phyloP scores from a whole-genome alignment of 2,329 filamentous ascomycete genomes.

The Aspergillus neoniger region DNA sequence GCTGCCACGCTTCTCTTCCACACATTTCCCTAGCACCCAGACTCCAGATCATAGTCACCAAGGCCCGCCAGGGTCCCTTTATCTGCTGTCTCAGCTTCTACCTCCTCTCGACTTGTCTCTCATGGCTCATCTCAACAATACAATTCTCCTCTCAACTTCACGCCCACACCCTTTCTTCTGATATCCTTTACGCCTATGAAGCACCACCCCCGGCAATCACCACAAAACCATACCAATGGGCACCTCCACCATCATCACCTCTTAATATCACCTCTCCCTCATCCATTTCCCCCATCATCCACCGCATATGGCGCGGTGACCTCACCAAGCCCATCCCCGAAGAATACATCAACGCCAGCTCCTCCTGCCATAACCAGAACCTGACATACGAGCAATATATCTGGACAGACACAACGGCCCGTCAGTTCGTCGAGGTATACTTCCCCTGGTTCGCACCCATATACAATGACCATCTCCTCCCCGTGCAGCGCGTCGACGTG shows the following conservation, averaged over 20 bases:
- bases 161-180: not conserved
- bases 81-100: not conserved
- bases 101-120: not conserved
- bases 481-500: slow-evolving; percentile 7
- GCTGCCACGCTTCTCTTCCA: not conserved
- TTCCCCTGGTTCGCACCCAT: slow-evolving; percentile 2
- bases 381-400: slow-evolving; percentile 6
- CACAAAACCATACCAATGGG: not conserved
- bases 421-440: not conserved
- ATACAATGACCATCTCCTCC: not conserved
- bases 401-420: slow-evolving; percentile 2
- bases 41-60: not conserved
- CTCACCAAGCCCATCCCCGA: not conserved
- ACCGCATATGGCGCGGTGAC: slow-evolving; percentile 10
- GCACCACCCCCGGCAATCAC: not conserved
- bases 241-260: not conserved
- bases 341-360: not conserved
- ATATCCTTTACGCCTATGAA: not conserved
- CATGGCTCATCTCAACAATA: not conserved
- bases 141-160: not conserved
- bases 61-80: not conserved
- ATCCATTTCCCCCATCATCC: slow-evolving; percentile 3
- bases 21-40: not conserved
- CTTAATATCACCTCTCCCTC: not conserved
- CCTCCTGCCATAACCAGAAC: slow-evolving; percentile 1